Evolutionary conservation across 768 basidiomycete genomes (phyloP), one percentile per base, ranked within the genome.

Genomic region (Trametes meyenii): DNA sequence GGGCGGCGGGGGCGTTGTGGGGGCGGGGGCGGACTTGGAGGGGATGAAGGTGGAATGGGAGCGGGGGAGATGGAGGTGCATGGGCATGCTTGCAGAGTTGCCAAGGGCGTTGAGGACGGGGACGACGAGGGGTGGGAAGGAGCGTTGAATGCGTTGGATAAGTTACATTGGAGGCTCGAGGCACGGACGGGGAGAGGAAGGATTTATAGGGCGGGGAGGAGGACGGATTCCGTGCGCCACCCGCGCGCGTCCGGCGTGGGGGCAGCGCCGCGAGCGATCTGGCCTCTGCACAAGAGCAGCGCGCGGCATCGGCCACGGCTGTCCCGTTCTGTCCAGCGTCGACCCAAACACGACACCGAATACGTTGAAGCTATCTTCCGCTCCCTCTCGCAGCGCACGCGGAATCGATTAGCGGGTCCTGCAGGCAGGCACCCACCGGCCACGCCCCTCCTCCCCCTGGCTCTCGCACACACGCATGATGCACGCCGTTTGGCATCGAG

Each of bases 211-310:
- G 13, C 8, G 42, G 21, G 11, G 21, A n/a, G 24, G 14, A 54
- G 24, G 1, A 63, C 55, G 45, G 46, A 8, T 56, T 61, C 21
- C 50, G 61, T 55, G 24, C 55, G 61, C 48, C 53, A 42, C 53
- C 19, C 51, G 43, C 23, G 52, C 60, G 12, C 49, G 54, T 61
- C 36, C 26, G 52, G 56, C 56, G 52, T 54, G 62, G 50, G n/a
- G 19, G 50, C 51, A 40, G 54, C 33, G 45, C 56, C 61, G 61
- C 33, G 62, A 63, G 45, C 62, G 62, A 63, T 58, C 62, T 63
- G 51, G 61, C 39, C 60, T 13, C 40, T 24, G 12, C 17, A 12
- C n/a, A 10, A 3, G 21, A 23, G 6, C 11, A 40, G 35, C 56
- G 56, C 52, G 35, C 14, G 16, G 21, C 52, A 58, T 63, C 62